phyloP scores from a whole-genome alignment of 2,329 filamentous ascomycete genomes.

The Monilinia laxa region DNA sequence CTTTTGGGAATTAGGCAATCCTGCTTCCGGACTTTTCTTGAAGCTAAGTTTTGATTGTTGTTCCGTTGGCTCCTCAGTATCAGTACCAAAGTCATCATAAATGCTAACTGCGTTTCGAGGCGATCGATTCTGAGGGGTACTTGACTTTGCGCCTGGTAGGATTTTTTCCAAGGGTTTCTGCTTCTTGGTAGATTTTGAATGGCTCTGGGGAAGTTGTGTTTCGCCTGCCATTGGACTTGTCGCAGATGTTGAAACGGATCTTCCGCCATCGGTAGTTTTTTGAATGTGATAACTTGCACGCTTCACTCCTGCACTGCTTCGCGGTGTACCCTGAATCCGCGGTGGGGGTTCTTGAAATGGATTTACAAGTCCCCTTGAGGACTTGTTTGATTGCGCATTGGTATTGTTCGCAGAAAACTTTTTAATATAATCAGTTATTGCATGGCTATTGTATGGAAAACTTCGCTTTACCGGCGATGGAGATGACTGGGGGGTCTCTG shows the following conservation, averaged over 20 bases:
- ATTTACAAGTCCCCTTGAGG: slow-evolving; percentile 23
- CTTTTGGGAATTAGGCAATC: slow-evolving; percentile 27
- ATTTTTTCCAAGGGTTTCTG: slow-evolving; percentile 24
- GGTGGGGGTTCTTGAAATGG: slow-evolving; percentile 24
- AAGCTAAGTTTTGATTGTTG: slow-evolving; percentile 30
- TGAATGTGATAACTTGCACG: slow-evolving; percentile 35
- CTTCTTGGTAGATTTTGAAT: slow-evolving; percentile 19
- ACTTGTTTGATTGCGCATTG: slow-evolving; percentile 18
- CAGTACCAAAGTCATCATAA: slow-evolving; percentile 36
- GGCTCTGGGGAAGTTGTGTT: slow-evolving; percentile 25
- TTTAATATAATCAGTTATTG: slow-evolving; percentile 29
- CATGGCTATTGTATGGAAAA: slow-evolving; percentile 18
- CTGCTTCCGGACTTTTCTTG: slow-evolving; percentile 27
- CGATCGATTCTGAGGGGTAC: neutral
- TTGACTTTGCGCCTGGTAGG: neutral
- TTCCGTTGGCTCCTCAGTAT: slow-evolving; percentile 26
- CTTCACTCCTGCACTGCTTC: slow-evolving; percentile 27
- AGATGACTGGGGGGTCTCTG: slow-evolving; percentile 31
- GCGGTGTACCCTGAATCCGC: slow-evolving; percentile 12
- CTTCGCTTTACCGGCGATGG: slow-evolving; percentile 26
- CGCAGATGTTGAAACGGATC: slow-evolving; percentile 35
- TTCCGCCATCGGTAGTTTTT: slow-evolving; percentile 33
- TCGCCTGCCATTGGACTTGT: slow-evolving; percentile 34
- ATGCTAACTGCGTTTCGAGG: slow-evolving; percentile 27
- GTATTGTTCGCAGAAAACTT: slow-evolving; percentile 26